Evolutionary conservation across 352 stramenopile genomes (phyloP).

Genomic region (Chrysophaeum taylorii): DNA sequence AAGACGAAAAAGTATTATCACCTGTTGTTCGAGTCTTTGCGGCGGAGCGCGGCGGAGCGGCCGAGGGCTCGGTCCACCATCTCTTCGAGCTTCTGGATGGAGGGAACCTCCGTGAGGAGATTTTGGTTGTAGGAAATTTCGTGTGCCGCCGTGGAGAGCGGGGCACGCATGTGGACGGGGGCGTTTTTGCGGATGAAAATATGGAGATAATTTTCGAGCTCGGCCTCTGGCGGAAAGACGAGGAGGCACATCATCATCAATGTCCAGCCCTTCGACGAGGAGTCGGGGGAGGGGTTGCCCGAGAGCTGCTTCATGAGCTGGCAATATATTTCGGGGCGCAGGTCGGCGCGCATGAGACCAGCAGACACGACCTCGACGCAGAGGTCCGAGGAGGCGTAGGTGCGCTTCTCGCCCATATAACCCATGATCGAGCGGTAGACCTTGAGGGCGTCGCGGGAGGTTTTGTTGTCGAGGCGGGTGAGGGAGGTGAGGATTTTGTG

Average conservation of each 20-base stretch:
- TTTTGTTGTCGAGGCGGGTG: conserved; percentile 17
- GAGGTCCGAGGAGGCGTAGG: conserved; percentile 14
- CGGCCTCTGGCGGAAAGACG: conserved; percentile 55
- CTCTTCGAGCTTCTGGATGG: neutral
- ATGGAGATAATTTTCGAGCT: conserved; percentile 60
- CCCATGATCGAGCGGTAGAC: conserved; percentile 21
- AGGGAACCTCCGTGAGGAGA: neutral
- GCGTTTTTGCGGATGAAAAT: conserved; percentile 58
- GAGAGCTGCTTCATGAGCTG: conserved; percentile 75
- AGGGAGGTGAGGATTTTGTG: conserved; percentile 15
- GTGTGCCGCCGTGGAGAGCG: neutral
- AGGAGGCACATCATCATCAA: conserved; percentile 66
- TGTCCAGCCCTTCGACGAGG: conserved; percentile 61
- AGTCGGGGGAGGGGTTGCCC: conserved; percentile 64
- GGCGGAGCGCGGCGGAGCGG: neutral
- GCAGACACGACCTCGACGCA: conserved; percentile 18
- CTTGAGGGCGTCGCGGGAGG: conserved; percentile 16
- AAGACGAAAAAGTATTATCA: too few relatives aligned
- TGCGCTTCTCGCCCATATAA: conserved; percentile 18
- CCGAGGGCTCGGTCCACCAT: neutral
- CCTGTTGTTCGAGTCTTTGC: too few relatives aligned
- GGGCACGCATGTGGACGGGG: neutral
- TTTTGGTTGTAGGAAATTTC: neutral
- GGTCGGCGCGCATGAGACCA: conserved; percentile 11
- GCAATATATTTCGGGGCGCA: conserved; percentile 72